Evolutionary conservation across 768 basidiomycete genomes (phyloP).

Genomic region (Kwoniella europaea): DNA sequence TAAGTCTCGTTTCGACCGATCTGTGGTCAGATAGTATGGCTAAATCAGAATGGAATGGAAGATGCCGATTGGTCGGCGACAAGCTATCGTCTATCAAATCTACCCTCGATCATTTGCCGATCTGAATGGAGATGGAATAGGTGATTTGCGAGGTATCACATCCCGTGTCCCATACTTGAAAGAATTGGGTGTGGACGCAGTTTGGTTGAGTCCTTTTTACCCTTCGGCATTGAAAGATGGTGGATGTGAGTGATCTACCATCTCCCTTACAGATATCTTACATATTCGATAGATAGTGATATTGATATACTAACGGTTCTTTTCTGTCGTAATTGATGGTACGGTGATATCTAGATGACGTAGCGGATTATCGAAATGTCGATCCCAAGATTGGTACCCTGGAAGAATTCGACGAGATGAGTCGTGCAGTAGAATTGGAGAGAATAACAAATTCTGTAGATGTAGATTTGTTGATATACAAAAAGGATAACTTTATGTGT

Average conservation of each 20-base stretch:
- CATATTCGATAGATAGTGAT: neutral
- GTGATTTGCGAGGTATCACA: constrained; percentile 48
- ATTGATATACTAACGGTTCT: neutral
- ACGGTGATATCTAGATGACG: constrained; percentile 37
- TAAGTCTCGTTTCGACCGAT: neutral
- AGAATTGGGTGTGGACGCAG: constrained; percentile 42
- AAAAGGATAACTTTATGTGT: too few relatives aligned
- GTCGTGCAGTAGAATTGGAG: neutral
- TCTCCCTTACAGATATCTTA: neutral
- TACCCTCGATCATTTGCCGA: constrained; percentile 52
- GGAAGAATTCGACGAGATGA: constrained; percentile 50
- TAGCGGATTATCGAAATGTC: constrained; percentile 50
- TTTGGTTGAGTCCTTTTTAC: constrained; percentile 52
- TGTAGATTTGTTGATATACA: too few relatives aligned
- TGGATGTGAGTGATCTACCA: constrained; percentile 41
- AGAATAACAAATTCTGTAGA: too few relatives aligned
- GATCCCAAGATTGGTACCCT: constrained; percentile 50
- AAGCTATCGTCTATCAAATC: constrained; percentile 51
- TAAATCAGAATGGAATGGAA: neutral
- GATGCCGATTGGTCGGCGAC: constrained; percentile 51
- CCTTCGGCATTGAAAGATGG: constrained; percentile 51
- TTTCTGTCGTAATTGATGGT: neutral
- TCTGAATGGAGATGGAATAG: constrained; percentile 49
- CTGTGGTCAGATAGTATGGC: too few relatives aligned
- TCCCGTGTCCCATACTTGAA: constrained; percentile 43